Percentiles rank a stretch among this genome's conserved stretches.
phyloP scores from a whole-genome alignment of 2,329 filamentous ascomycete genomes.

The Fusarium mexicanum region DNA sequence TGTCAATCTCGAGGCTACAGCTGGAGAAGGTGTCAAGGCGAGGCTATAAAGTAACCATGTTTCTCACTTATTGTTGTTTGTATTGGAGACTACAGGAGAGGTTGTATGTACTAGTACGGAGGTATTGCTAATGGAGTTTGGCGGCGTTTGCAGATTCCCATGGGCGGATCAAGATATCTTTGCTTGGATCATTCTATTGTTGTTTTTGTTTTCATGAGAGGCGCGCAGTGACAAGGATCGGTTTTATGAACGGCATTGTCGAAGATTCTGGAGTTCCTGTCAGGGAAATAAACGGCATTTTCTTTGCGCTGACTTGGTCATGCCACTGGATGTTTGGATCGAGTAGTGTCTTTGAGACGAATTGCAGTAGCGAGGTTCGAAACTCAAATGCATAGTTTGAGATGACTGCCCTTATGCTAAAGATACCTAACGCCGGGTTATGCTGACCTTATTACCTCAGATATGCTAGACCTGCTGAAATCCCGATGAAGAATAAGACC shows the following conservation, averaged over 20 bases:
- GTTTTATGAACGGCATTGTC: not conserved
- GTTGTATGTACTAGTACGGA: not conserved
- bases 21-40: slow-evolving; percentile 54
- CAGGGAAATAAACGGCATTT: not conserved
- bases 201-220: slow-evolving; percentile 12
- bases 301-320: not conserved
- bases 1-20: slow-evolving; percentile 88
- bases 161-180: slow-evolving; percentile 8
- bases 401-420: not conserved
- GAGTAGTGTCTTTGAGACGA: not conserved
- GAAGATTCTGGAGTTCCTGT: not conserved
- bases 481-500: not conserved
- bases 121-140: slow-evolving; percentile 29
- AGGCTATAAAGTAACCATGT: slow-evolving; percentile 49
- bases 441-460: not conserved
- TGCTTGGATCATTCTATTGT: slow-evolving; percentile 3
- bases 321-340: not conserved
- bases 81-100: not conserved
- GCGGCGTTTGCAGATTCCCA: slow-evolving; percentile 34
- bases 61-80: not conserved
- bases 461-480: not conserved
- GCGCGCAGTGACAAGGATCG: not conserved
- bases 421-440: not conserved
- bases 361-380: not conserved
- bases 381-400: not conserved